Conservation (phyloP, 768 basidiomycete genomes). For the Trametes villosa region DNA sequence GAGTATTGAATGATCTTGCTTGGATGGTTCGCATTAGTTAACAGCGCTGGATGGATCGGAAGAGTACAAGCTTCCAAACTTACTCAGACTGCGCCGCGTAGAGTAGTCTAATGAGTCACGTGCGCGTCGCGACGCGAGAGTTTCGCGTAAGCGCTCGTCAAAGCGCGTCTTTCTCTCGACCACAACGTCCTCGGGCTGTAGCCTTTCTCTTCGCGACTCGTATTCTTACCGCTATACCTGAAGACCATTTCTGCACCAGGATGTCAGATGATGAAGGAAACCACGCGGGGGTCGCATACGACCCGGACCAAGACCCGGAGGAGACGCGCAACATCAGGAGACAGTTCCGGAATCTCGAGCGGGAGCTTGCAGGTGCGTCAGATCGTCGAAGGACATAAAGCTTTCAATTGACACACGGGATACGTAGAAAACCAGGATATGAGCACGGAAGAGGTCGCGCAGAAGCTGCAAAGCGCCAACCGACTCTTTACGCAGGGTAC, state of each 20-base stretch:
- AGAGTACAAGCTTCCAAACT: no score
- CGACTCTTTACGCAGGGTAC: conserved; percentile 66
- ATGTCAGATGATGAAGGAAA: neutral
- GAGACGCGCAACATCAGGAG: conserved; percentile 77
- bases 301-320: conserved; percentile 85
- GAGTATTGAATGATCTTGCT: no score
- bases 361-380: conserved; percentile 58
- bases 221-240: no score
- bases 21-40: no score
- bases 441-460: conserved; percentile 56
- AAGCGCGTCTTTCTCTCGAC: neutral
- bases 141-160: conserved; percentile 1
- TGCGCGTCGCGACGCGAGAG: conserved; percentile 12
- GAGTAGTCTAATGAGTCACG: conserved; percentile 8
- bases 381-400: neutral
- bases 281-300: conserved; percentile 45
- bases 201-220: neutral
- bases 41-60: no score
- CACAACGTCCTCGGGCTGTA: neutral
- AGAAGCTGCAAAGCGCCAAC: conserved; percentile 62
- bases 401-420: neutral
- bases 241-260: neutral
- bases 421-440: conserved; percentile 45
- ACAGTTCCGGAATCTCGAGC: conserved; percentile 65
- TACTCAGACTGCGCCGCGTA: no score